Evolutionary conservation across 2,329 filamentous ascomycete species (phyloP), one percentile per base, ranked within the genome.

Genomic region (Neofusicoccum kwambonambiense): DNA sequence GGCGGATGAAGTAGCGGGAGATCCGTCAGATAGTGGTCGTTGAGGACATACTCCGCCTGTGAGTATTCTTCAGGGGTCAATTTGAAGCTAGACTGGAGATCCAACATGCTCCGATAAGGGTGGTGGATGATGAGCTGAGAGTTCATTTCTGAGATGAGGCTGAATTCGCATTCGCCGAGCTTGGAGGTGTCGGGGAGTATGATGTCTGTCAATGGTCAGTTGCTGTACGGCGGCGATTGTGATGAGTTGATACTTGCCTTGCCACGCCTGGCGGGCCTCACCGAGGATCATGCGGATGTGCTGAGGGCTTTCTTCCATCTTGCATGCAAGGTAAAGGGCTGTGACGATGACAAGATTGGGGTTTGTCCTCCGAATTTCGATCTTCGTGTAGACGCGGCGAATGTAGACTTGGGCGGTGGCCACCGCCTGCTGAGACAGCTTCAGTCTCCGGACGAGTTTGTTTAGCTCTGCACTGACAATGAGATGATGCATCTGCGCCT

Each of bases 271-370:
- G 39, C 92, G 88, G 3, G 93, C 92, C 77, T 99, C 95, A 52
- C 88, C 89, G 11, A 95, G 89, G 65, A 99, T 89, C 68, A 96
- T 86, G 35, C 95, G 87, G 72, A 99, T 98, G 76, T 99, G 95
- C 76, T 98, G 94, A 2, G 95, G 95, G 58, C 89, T 93, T 77
- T 99, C 95, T 77, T 99, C 95, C 87, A 96, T 97, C 80, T 99
- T 99, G 81, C 93, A 97, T 19, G 95, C 93, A 41, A 99, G 83
- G 76, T 99, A 99, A 67, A 98, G 85, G 4, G 94, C 91, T 1
- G 95, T 98, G n/a, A 93, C 90, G 69, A 97, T 86, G 65, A 98
- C 88, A 41, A 98, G 87, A 74, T 96, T 97, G 3, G 94, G 93
- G 72, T 98, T 99, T 54, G 93, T 97, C 68, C 90, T 88, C 65